Conservation (phyloP, 805 yeast genomes). For the Candida mattraensis region DNA sequence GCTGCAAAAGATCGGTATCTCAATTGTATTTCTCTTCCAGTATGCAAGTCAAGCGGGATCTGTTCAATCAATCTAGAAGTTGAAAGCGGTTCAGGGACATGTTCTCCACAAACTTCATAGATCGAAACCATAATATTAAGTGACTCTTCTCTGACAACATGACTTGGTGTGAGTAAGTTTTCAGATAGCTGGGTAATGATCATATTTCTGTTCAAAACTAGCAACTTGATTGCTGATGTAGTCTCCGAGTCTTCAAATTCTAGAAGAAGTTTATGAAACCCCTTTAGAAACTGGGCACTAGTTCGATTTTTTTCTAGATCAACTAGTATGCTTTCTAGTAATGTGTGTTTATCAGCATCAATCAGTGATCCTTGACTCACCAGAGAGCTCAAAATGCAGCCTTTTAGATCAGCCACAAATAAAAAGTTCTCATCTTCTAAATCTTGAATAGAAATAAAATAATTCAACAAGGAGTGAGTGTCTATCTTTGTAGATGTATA, state of each 20-base stretch:
- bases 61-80: slow-evolving; percentile 65
- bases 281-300: slow-evolving; percentile 40
- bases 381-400: slow-evolving; percentile 38
- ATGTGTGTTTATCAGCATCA: slow-evolving; percentile 13
- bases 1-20: slow-evolving; percentile 62
- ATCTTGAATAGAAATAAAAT: slow-evolving; percentile 15
- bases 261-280: slow-evolving; percentile 33
- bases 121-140: slow-evolving; percentile 43
- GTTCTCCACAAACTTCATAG: slow-evolving; percentile 28
- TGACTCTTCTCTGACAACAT: slow-evolving; percentile 48
- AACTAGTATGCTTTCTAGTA: slow-evolving; percentile 22
- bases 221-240: slow-evolving; percentile 10
- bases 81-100: slow-evolving; percentile 24
- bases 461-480: slow-evolving; percentile 22
- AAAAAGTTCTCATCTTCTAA: slow-evolving; percentile 6
- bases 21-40: slow-evolving; percentile 71
- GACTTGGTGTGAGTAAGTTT: slow-evolving; percentile 51
- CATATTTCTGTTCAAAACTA: slow-evolving; percentile 12
- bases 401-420: slow-evolving; percentile 43
- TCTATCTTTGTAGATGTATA: slow-evolving; percentile 34
- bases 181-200: slow-evolving; percentile 27
- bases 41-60: slow-evolving; percentile 65
- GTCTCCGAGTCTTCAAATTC: slow-evolving; percentile 1
- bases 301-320: slow-evolving; percentile 30
- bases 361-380: slow-evolving; percentile 23